phyloP scores from a whole-genome alignment of 345 rosid genomes.

The Salix exigua region DNA sequence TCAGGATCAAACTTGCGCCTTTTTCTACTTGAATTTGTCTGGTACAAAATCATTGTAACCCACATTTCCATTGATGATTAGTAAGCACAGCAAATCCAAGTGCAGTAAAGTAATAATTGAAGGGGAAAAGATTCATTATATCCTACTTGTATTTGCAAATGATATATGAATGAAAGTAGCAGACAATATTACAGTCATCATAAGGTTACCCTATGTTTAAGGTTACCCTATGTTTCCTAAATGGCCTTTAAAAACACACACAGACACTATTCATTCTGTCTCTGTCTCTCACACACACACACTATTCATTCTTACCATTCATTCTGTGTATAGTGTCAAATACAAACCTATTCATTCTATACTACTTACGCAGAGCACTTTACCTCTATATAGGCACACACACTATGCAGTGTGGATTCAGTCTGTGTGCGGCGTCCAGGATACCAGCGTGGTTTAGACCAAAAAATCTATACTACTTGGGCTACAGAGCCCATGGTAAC shows the following conservation, averaged over 20 bases:
- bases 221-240: background rate
- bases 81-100: background rate
- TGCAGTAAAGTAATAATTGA: no score
- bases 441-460: no score
- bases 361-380: no score
- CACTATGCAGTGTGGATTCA: no score
- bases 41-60: conserved; percentile 18
- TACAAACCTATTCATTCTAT: no score
- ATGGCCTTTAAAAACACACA: background rate
- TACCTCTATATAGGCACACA: no score
- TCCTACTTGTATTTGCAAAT: background rate
- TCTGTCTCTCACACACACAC: no score
- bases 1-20: conserved; percentile 75
- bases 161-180: background rate
- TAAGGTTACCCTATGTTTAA: background rate
- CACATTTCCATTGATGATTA: background rate
- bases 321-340: no score
- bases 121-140: background rate
- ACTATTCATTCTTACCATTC: no score
- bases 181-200: background rate
- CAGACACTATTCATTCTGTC: no score
- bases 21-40: conserved; percentile 84
- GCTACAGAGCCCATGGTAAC: background rate
- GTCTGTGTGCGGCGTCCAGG: no score
- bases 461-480: background rate